phyloP scores from a whole-genome alignment of 2,329 filamentous ascomycete species.

The Aspergillus spinulosporus region DNA sequence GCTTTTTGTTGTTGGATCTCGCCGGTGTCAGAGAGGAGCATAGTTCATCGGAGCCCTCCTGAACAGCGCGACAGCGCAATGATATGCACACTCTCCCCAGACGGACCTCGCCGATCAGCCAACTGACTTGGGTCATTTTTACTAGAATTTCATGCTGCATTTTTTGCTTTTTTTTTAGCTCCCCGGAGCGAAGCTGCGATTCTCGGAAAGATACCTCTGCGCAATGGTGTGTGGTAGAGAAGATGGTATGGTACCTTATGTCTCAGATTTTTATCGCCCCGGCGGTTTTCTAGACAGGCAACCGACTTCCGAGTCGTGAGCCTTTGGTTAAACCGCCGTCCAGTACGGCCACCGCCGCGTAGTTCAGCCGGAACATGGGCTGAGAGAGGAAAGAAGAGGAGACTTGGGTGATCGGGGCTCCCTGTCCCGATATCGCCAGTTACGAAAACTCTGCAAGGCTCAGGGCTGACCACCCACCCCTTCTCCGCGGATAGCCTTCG shows the following conservation, averaged over 20 bases:
- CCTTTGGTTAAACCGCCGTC: neutral
- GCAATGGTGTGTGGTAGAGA: neutral
- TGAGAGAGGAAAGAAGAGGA: slow-evolving; percentile 5
- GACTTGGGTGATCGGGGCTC: neutral
- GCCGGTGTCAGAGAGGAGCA: slow-evolving; percentile 16
- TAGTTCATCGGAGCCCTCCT: slow-evolving; percentile 14
- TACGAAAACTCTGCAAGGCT: slow-evolving; percentile 12
- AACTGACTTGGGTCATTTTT: slow-evolving; percentile 1
- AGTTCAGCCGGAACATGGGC: slow-evolving; percentile 1
- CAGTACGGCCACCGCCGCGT: neutral
- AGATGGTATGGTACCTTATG: neutral
- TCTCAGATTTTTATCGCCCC: neutral
- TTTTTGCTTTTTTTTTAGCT: slow-evolving; percentile 6
- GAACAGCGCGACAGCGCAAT: neutral
- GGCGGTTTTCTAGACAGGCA: neutral
- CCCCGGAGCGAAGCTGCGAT: neutral
- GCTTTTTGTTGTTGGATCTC: slow-evolving; percentile 12
- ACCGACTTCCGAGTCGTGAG: neutral
- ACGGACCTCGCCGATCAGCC: slow-evolving; percentile 17
- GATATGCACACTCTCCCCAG: neutral
- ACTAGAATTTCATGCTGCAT: slow-evolving; percentile 10
- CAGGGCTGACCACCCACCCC: neutral
- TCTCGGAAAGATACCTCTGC: slow-evolving; percentile 1
- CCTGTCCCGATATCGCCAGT: slow-evolving; percentile 12
- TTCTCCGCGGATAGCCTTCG: slow-evolving; percentile 15